These are phyloP conservation scores for Wallacemonas sp. DNA, from an alignment of 208 protist genomes.

Conservation along the genomic window DNA sequence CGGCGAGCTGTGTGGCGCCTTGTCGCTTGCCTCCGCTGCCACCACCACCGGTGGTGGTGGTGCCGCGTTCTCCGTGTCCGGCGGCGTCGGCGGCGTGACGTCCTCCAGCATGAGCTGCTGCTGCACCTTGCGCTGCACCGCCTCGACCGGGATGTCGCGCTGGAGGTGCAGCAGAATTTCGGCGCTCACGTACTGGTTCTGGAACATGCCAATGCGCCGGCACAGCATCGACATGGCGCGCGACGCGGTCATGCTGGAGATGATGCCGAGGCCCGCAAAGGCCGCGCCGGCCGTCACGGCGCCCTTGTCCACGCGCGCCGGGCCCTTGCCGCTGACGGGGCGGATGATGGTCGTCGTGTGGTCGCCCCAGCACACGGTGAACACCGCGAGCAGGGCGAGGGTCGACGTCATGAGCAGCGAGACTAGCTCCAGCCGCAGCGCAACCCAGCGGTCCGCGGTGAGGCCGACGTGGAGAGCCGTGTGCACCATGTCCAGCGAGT, in stretches of 20 bases:
- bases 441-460: constrained; percentile 73
- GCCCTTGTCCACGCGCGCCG: constrained; percentile 19
- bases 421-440: constrained; percentile 68
- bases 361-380: constrained; percentile 33
- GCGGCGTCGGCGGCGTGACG: neutral
- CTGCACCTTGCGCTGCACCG: constrained; percentile 19
- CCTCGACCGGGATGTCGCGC: constrained; percentile 39
- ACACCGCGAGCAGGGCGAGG: constrained; percentile 59
- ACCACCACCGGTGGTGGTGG: neutral
- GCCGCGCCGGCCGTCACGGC: constrained; percentile 25
- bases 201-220: constrained; percentile 56
- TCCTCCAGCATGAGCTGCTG: constrained; percentile 22
- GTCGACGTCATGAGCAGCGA: constrained; percentile 64
- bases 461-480: constrained; percentile 49
- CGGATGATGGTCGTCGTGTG: constrained; percentile 20
- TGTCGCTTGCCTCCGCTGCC: constrained; percentile 5
- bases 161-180: constrained; percentile 62
- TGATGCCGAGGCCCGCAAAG: constrained; percentile 70
- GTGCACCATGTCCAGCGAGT: constrained; percentile 63
- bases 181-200: constrained; percentile 80
- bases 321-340: constrained; percentile 4
- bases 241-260: constrained; percentile 60
- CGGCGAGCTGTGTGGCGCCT: neutral
- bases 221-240: constrained; percentile 58
- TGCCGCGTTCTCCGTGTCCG: constrained; percentile 3